These are phyloP conservation scores for Pisolithus orientalis DNA, from an alignment of 768 basidiomycete species.

Conservation along the genomic window DNA sequence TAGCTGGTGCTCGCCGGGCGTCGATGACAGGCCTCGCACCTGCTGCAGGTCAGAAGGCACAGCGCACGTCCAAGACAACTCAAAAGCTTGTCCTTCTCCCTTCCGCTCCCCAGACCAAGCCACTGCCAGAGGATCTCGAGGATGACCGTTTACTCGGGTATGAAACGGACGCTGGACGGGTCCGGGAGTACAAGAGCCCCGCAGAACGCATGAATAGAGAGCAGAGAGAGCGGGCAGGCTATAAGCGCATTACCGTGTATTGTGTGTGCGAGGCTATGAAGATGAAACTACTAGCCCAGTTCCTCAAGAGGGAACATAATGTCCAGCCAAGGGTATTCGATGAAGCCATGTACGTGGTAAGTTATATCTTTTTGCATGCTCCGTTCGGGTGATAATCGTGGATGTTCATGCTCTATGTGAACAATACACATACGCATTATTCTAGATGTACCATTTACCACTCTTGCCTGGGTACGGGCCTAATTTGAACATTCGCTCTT, in stretches of 20 bases:
- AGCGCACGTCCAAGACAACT: constrained; percentile 84
- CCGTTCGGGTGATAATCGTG: neutral
- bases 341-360: constrained; percentile 87
- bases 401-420: too few species aligned
- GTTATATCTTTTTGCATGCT: constrained; percentile 23
- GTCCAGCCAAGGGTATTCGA: constrained; percentile 83
- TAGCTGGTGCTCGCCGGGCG: constrained; percentile 19
- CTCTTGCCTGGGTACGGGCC: constrained; percentile 88
- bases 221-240: constrained; percentile 75
- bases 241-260: constrained; percentile 82
- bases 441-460: constrained; percentile 86
- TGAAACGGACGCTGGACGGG: constrained; percentile 53
- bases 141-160: constrained; percentile 46
- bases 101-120: constrained; percentile 10
- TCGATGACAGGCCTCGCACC: constrained; percentile 28
- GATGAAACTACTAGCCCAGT: constrained; percentile 77
- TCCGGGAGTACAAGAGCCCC: constrained; percentile 75
- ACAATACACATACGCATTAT: too few species aligned
- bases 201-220: constrained; percentile 87
- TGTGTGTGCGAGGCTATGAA: constrained; percentile 81
- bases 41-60: constrained; percentile 39
- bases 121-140: constrained; percentile 29
- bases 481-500: constrained; percentile 80
- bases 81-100: constrained; percentile 81
- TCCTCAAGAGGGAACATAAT: constrained; percentile 91